Percentiles rank a stretch among this genome's conserved stretches.
Evolutionary conservation across 2,329 filamentous ascomycete species (phyloP).

Genomic region (Blumeria hordei): DNA sequence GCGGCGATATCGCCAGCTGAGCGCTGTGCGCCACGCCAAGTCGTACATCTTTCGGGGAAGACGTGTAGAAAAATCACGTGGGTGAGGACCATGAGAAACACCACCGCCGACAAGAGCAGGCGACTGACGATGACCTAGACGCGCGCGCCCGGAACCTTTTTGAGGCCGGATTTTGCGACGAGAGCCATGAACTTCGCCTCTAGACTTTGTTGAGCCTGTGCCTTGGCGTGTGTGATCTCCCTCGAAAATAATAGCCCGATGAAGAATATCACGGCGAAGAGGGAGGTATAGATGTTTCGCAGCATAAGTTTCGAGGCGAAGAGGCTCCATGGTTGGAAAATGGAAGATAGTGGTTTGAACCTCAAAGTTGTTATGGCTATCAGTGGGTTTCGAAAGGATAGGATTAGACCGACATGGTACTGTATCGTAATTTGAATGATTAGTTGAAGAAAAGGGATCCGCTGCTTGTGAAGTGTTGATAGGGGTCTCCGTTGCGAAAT

Average conservation of each 20-base stretch:
- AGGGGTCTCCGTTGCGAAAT: too few species aligned
- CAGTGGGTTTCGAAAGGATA: neutral
- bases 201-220: conserved; percentile 60
- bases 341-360: conserved; percentile 70
- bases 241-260: conserved; percentile 80
- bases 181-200: conserved; percentile 64
- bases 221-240: conserved; percentile 73
- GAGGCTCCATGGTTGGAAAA: conserved; percentile 75
- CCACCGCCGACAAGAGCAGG: conserved; percentile 69
- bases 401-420: neutral
- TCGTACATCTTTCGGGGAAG: conserved; percentile 84
- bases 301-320: conserved; percentile 53
- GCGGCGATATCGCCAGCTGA: conserved; percentile 71
- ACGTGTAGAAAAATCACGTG: conserved; percentile 67
- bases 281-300: conserved; percentile 68
- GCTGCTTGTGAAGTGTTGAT: neutral
- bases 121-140: conserved; percentile 57
- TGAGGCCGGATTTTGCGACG: conserved; percentile 61
- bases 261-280: conserved; percentile 71
- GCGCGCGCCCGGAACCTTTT: conserved; percentile 64
- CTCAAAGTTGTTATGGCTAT: conserved; percentile 22
- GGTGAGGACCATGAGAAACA: conserved; percentile 72
- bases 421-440: neutral
- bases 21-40: conserved; percentile 77
- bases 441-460: neutral